Evolutionary conservation across 257 asterid genomes (phyloP), one percentile per base, ranked within the genome.

Genomic region (Nicotiana tabacum): DNA sequence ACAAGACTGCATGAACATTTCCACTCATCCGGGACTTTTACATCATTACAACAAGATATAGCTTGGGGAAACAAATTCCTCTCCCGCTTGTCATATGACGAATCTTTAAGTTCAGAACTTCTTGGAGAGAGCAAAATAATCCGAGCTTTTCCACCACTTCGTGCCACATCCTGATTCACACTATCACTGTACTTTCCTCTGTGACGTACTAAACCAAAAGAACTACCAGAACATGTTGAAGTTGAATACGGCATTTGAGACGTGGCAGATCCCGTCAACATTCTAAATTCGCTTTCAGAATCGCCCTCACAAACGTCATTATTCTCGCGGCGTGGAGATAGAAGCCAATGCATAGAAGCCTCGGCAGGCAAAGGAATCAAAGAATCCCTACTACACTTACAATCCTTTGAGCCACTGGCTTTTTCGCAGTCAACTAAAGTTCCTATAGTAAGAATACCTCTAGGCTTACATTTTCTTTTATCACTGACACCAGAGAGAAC

Each of bases 401-500:
- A 35, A 58, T 76, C 61, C 61, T 77, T 48, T 80, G 81, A 81
- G 9, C 62, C 70, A 81, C 33, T 27, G 39, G 27, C 32, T 43
- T 87, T 87, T n/a, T 78, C 89, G 43, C 61, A 66, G 15, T 85
- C 84, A 48, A 72, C 4, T 18, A 62, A 43, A 61, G 21, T 43
- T 18, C 84, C 88, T 66, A 92, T 91, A 70, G 86, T 90, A 16
- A 96, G 93, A 83, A 96, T 87, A 33, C 99, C 98, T 90, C 94
- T 90, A 61, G 95, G 86, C 88, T 91, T 89, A 74, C 97, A 91
- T 82, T 93, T 93, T 61, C 97, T 82, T 81, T 83, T 96, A 80
- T 96, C 99, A 0, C 92, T 66, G 16, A 96, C 91, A 33, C 98
- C 98, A 0, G 96, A 94, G 9, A 96, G 51, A 35, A 92, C 91